Evolutionary conservation across 768 basidiomycete species (phyloP).

Genomic region (Lactifluus volemus): DNA sequence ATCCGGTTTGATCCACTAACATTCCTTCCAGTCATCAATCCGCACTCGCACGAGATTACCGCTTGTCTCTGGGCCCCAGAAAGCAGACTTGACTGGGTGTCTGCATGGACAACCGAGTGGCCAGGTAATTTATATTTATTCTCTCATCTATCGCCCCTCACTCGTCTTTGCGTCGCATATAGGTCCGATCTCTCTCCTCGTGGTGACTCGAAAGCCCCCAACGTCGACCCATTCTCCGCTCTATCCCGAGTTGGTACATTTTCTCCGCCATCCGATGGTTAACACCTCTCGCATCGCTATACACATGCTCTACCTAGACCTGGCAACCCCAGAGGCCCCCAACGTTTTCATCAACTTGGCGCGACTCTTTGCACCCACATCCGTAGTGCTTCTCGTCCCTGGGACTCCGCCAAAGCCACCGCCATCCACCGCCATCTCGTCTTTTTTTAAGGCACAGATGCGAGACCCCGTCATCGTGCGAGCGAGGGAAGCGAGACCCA

Average conservation of each 20-base stretch:
- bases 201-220: background rate
- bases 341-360: conserved; percentile 57
- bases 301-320: conserved; percentile 40
- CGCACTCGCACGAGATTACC: conserved; percentile 25
- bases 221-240: background rate
- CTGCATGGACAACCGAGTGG: conserved; percentile 36
- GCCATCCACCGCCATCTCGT: background rate
- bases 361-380: conserved; percentile 45
- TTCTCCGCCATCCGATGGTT: conserved; percentile 5
- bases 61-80: conserved; percentile 46
- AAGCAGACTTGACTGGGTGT: conserved; percentile 27
- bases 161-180: background rate
- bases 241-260: background rate
- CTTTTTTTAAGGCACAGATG: background rate
- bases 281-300: conserved; percentile 28
- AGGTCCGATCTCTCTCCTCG: conserved; percentile 17
- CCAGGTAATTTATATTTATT: conserved; percentile 27
- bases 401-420: conserved; percentile 31
- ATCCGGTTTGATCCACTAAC: conserved; percentile 19
- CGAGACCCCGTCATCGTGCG: conserved; percentile 22
- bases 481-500: conserved; percentile 13
- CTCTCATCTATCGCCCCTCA: background rate
- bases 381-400: conserved; percentile 44
- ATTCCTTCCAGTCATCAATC: conserved; percentile 7
- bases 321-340: conserved; percentile 31